A percentile compares a stretch with the other conserved stretches of the same genome.
Conservation (phyloP, 495 filamentous ascomycete genomes). For the Bathelium albidoporum region DNA sequence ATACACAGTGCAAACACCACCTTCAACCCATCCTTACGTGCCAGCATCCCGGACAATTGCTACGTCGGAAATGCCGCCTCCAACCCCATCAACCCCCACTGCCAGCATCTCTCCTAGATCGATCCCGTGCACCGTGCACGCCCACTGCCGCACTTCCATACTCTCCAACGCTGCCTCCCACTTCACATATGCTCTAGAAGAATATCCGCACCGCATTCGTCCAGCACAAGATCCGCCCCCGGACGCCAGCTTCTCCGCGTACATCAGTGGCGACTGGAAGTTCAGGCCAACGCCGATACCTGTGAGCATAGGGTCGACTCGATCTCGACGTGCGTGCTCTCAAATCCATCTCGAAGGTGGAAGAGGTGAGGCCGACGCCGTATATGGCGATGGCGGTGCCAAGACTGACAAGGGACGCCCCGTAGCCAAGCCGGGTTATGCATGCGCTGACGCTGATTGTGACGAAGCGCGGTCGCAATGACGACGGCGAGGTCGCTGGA, state of each 20-base stretch:
- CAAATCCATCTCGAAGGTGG: conserved; percentile 15
- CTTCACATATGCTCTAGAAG: conserved; percentile 4
- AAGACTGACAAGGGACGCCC: conserved; percentile 8
- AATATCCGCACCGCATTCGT: background rate
- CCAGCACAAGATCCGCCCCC: background rate
- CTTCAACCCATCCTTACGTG: conserved; percentile 51
- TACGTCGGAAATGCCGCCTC: conserved; percentile 14
- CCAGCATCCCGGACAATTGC: conserved; percentile 42
- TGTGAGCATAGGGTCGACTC: conserved; percentile 10
- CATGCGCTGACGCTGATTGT: conserved; percentile 1
- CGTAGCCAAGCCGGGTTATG: conserved; percentile 6
- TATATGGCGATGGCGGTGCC: conserved; percentile 15
- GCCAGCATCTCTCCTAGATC: background rate
- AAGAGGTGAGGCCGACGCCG: conserved; percentile 14
- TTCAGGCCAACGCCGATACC: conserved; percentile 4
- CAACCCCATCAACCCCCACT: background rate
- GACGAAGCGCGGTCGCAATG: conserved; percentile 5
- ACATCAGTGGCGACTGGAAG: conserved; percentile 3
- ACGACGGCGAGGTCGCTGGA: conserved; percentile 20
- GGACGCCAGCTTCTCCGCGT: background rate
- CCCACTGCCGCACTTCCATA: background rate
- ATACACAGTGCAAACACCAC: conserved; percentile 36
- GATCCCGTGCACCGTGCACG: background rate
- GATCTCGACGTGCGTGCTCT: conserved; percentile 3
- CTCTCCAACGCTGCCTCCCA: background rate